Evolutionary conservation across 768 basidiomycete genomes (phyloP).

Genomic region (Tephrocybe rancida): DNA sequence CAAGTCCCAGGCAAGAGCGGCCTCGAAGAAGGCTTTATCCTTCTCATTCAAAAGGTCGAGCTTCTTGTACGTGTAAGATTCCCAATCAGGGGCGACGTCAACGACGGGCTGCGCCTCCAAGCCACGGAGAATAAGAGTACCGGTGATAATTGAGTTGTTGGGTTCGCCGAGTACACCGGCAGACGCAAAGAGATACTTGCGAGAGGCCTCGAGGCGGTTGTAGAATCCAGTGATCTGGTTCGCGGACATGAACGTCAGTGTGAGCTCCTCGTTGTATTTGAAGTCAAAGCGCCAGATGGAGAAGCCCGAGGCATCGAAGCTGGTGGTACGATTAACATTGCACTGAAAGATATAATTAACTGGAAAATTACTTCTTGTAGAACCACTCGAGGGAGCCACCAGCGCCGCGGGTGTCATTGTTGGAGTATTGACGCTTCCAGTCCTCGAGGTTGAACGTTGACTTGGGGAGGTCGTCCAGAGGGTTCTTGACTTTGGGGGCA

Average conservation of each 20-base stretch:
- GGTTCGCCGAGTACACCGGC: constrained; percentile 84
- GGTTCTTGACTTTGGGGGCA: constrained; percentile 93
- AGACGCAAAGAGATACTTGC: constrained; percentile 95
- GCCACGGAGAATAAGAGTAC: constrained; percentile 83
- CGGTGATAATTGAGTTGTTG: constrained; percentile 81
- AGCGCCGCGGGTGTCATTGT: constrained; percentile 91
- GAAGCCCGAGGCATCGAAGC: constrained; percentile 88
- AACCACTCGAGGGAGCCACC: constrained; percentile 92
- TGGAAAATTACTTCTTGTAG: constrained; percentile 78
- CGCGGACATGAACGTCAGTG: constrained; percentile 89
- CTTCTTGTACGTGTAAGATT: constrained; percentile 81
- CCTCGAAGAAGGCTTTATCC: constrained; percentile 91
- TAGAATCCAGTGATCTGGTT: constrained; percentile 98
- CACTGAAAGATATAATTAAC: not conserved
- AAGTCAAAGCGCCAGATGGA: constrained; percentile 92
- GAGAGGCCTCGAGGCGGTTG: constrained; percentile 95
- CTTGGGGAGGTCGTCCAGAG: constrained; percentile 89
- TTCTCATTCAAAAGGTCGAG: constrained; percentile 72
- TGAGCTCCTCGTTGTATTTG: constrained; percentile 96
- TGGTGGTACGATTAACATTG: constrained; percentile 26
- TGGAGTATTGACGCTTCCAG: constrained; percentile 98
- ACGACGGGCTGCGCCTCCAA: constrained; percentile 70
- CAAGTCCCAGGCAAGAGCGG: constrained; percentile 91
- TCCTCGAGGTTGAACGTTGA: constrained; percentile 88
- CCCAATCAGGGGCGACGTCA: constrained; percentile 86